These are phyloP conservation scores for Aphelidium insulamus DNA, from an alignment of 371 early-diverging fungal species.

Conservation along the genomic window DNA sequence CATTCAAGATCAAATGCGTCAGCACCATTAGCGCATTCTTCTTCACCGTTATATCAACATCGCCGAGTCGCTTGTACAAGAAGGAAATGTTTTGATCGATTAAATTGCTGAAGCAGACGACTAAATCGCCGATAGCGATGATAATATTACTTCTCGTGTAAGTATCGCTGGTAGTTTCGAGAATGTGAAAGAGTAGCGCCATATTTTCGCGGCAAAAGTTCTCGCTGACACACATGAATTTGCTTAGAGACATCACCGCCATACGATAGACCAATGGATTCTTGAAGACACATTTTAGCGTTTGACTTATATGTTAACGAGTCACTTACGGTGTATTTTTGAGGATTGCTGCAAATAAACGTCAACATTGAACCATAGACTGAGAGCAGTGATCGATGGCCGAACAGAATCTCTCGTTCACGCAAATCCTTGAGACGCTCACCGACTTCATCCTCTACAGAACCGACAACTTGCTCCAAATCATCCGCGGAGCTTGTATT, in stretches of 20 bases:
- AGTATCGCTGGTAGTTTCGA: conserved; percentile 55
- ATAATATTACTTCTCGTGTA: conserved; percentile 65
- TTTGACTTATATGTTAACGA: not conserved
- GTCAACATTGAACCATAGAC: conserved; percentile 58
- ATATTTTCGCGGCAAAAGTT: conserved; percentile 78
- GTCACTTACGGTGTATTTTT: conserved; percentile 39
- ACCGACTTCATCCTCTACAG: conserved; percentile 81
- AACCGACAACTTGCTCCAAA: conserved; percentile 70
- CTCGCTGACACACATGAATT: conserved; percentile 87
- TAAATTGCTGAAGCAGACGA: conserved; percentile 77
- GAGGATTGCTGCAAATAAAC: conserved; percentile 55
- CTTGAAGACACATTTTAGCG: not conserved
- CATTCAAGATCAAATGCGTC: conserved; percentile 86
- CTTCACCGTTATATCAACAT: conserved; percentile 51
- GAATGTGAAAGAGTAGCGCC: conserved; percentile 67
- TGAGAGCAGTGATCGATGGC: conserved; percentile 43
- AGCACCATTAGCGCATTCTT: conserved; percentile 93
- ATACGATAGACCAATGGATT: not conserved
- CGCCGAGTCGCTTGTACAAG: conserved; percentile 68
- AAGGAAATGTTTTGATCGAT: conserved; percentile 83
- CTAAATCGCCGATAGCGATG: conserved; percentile 90
- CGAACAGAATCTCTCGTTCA: conserved; percentile 72
- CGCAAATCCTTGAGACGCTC: conserved; percentile 63
- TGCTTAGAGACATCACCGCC: conserved; percentile 41
- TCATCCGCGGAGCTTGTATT: conserved; percentile 29